Evolutionary conservation across 805 yeast genomes (phyloP).

Genomic region (Candida silvicultrix): DNA sequence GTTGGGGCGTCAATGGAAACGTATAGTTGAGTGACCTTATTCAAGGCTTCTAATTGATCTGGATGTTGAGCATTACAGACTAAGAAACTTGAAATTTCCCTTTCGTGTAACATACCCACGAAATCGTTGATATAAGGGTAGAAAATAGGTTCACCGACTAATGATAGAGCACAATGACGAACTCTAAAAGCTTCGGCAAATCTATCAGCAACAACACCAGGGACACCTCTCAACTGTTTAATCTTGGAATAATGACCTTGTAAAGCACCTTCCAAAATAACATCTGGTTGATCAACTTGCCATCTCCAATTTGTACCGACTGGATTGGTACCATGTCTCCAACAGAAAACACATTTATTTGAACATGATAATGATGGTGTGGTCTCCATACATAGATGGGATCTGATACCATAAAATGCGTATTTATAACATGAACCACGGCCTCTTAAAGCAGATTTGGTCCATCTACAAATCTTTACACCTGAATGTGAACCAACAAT

Average conservation of each 20-base stretch:
- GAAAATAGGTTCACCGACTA: slow-evolving; percentile 93
- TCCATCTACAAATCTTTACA: slow-evolving; percentile 94
- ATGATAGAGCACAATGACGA: slow-evolving; percentile 84
- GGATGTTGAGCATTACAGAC: slow-evolving; percentile 98
- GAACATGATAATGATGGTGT: slow-evolving; percentile 93
- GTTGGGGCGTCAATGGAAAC: slow-evolving; percentile 95
- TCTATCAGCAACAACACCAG: slow-evolving; percentile 86
- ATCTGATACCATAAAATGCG: slow-evolving; percentile 85
- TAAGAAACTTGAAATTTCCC: slow-evolving; percentile 76
- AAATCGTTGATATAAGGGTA: slow-evolving; percentile 88
- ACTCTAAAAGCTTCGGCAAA: slow-evolving; percentile 89
- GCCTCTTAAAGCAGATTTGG: slow-evolving; percentile 88
- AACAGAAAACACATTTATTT: slow-evolving; percentile 91
- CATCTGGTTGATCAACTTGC: slow-evolving; percentile 90
- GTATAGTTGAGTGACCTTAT: slow-evolving; percentile 82
- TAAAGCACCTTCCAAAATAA: slow-evolving; percentile 76
- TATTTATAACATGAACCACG: slow-evolving; percentile 92
- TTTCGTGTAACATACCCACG: slow-evolving; percentile 70
- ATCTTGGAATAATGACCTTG: slow-evolving; percentile 87
- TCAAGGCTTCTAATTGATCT: slow-evolving; percentile 59
- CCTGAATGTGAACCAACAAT: slow-evolving; percentile 94
- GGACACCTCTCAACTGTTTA: slow-evolving; percentile 92
- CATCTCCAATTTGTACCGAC: slow-evolving; percentile 96
- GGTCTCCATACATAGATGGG: slow-evolving; percentile 93
- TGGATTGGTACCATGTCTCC: slow-evolving; percentile 97